Percentiles rank a stretch among this genome's conserved stretches.
phyloP scores from a whole-genome alignment of 2,329 filamentous ascomycete species.

The Ilyonectria destructans region DNA sequence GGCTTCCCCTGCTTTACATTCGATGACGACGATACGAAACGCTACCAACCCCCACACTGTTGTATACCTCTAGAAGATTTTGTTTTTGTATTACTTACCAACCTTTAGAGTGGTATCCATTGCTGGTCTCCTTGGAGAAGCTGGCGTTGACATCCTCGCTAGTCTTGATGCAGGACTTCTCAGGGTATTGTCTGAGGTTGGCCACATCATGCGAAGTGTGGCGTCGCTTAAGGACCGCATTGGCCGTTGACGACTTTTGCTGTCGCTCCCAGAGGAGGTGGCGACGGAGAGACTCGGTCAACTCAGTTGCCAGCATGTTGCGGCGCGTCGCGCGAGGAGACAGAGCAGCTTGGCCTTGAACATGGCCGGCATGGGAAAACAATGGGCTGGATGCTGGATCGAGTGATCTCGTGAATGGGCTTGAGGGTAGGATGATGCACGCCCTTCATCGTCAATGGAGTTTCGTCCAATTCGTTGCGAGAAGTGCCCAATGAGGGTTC shows the following conservation, averaged over 20 bases:
- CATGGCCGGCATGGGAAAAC: slow-evolving; percentile 79
- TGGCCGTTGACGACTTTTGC: slow-evolving; percentile 91
- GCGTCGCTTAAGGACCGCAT: slow-evolving; percentile 89
- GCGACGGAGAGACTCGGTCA: slow-evolving; percentile 92
- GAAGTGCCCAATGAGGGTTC: slow-evolving; percentile 64
- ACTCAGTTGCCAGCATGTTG: slow-evolving; percentile 95
- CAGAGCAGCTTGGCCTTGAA: slow-evolving; percentile 79
- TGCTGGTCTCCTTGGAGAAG: slow-evolving; percentile 81
- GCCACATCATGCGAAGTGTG: slow-evolving; percentile 94
- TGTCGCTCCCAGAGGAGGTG: slow-evolving; percentile 96
- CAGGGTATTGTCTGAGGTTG: slow-evolving; percentile 87
- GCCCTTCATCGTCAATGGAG: slow-evolving; percentile 77
- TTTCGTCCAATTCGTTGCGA: slow-evolving; percentile 74
- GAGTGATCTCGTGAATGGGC: slow-evolving; percentile 75
- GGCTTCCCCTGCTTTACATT: too few species aligned
- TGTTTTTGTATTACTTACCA: slow-evolving; percentile 52
- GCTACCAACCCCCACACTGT: too few species aligned
- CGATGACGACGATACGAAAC: too few species aligned
- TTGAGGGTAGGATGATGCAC: slow-evolving; percentile 65
- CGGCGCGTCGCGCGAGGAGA: slow-evolving; percentile 93
- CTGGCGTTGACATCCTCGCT: slow-evolving; percentile 78
- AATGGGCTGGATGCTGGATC: slow-evolving; percentile 83
- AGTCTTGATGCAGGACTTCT: slow-evolving; percentile 73
- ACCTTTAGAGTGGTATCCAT: slow-evolving; percentile 62
- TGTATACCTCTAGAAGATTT: too few species aligned